phyloP scores from a whole-genome alignment of 257 asterid species.

The Voacanga thouarsii region DNA sequence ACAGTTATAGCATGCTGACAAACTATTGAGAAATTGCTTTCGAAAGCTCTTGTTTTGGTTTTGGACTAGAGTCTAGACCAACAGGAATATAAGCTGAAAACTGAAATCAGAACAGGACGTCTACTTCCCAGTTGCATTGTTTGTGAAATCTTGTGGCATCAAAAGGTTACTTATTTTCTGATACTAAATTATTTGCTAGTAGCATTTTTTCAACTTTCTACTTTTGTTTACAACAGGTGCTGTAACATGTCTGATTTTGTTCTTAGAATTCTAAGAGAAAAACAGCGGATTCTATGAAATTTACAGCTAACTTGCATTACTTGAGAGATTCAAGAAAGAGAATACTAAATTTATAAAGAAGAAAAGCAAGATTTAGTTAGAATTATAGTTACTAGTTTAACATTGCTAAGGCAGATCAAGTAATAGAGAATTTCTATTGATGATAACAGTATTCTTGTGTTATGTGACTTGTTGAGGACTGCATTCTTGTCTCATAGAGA shows the following conservation, averaged over 20 bases:
- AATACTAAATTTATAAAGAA: neutral
- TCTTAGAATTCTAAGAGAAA: neutral
- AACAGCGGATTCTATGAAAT: too few species aligned
- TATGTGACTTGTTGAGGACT: neutral
- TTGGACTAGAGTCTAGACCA: neutral
- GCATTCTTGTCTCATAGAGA: too few species aligned
- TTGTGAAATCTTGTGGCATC: neutral
- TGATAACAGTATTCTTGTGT: too few species aligned
- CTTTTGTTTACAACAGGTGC: too few species aligned
- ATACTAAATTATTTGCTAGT: neutral
- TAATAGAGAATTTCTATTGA: neutral
- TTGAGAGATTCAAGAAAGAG: neutral
- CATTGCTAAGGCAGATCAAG: neutral
- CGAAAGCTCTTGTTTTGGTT: neutral
- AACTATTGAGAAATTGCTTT: too few species aligned
- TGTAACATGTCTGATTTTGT: too few species aligned
- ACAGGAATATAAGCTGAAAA: too few species aligned
- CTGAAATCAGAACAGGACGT: neutral
- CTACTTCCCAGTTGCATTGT: neutral
- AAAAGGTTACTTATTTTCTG: neutral
- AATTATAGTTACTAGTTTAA: neutral
- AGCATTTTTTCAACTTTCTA: too few species aligned
- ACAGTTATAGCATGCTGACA: too few species aligned
- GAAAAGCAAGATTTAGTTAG: too few species aligned
- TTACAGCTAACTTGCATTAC: too few species aligned